These are phyloP conservation scores for Bryum argenteum DNA, from an alignment of 225 moss, liverwort and hornwort species.

Conservation along the genomic window DNA sequence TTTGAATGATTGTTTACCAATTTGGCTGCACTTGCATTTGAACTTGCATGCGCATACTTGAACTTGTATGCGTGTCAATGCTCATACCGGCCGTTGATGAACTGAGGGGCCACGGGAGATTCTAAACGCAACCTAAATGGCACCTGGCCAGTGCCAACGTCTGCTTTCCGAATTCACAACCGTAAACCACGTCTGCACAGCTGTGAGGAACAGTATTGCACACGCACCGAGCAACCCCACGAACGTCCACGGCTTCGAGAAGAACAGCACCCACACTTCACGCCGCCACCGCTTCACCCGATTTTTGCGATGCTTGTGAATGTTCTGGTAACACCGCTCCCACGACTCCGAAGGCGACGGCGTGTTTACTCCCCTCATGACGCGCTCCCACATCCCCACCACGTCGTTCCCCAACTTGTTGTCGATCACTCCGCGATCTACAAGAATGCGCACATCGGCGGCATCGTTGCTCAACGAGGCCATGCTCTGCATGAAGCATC, in stretches of 20 bases:
- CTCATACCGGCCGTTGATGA: too few relatives aligned
- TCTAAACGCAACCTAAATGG: background rate
- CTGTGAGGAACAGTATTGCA: conserved; percentile 28
- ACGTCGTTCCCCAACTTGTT: conserved; percentile 22
- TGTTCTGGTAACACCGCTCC: conserved; percentile 19
- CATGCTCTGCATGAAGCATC: conserved; percentile 44
- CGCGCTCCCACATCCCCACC: conserved; percentile 34
- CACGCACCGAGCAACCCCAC: conserved; percentile 23
- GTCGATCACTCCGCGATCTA: conserved; percentile 35
- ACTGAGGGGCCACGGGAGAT: too few relatives aligned
- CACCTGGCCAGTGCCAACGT: conserved; percentile 23
- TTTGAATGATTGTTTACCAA: too few relatives aligned
- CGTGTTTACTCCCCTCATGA: conserved; percentile 25
- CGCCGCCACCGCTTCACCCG: conserved; percentile 34
- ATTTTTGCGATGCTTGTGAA: conserved; percentile 28
- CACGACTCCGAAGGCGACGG: conserved; percentile 24
- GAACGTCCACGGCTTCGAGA: conserved; percentile 42
- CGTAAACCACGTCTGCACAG: conserved; percentile 33
- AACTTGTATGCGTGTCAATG: too few relatives aligned
- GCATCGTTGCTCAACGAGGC: conserved; percentile 33
- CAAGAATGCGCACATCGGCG: conserved; percentile 23
- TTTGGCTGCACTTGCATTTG: too few relatives aligned
- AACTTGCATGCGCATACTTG: too few relatives aligned
- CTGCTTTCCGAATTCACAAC: conserved; percentile 15
- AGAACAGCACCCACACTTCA: conserved; percentile 36